Evolutionary conservation across 306 rosid species (phyloP).

Genomic region (Gynostemma pentaphyllum): DNA sequence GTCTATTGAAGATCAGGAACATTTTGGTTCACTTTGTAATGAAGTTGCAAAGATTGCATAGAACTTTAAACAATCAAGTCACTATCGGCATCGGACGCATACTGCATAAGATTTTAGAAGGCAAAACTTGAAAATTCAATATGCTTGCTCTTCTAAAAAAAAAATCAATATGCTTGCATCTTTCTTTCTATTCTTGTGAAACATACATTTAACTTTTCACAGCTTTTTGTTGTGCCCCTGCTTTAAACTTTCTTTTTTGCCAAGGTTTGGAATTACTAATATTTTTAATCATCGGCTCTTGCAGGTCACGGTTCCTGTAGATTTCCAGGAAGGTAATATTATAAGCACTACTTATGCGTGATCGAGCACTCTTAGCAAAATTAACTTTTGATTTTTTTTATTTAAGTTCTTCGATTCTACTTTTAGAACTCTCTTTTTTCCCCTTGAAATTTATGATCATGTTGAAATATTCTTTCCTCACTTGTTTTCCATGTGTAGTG

Average conservation of each 20-base stretch:
- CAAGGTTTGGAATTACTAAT: constrained; percentile 9
- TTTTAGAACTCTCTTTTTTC: not conserved
- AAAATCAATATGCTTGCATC: not conserved
- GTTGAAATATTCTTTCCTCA: not conserved
- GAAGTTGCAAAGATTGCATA: not conserved
- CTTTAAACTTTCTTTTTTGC: not conserved
- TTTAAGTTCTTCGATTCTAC: not conserved
- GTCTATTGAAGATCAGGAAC: not conserved
- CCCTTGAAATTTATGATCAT: no score
- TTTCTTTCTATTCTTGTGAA: not conserved
- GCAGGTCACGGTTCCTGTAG: constrained; percentile 73
- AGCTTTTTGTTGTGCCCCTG: not conserved
- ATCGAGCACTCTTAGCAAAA: not conserved
- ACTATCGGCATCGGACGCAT: not conserved
- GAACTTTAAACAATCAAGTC: not conserved
- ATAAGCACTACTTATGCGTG: not conserved
- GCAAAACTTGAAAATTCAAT: not conserved
- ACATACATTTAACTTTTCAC: not conserved
- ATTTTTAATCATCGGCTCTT: constrained; percentile 13
- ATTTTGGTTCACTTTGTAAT: not conserved
- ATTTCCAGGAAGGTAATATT: constrained; percentile 65
- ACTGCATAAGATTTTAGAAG: not conserved
- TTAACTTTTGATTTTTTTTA: not conserved
- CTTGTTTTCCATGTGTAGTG: constrained; percentile 25
- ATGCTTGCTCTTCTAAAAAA: no score